Conservation (phyloP, 352 stramenopile genomes). For the Phytopythium kandeliae region DNA sequence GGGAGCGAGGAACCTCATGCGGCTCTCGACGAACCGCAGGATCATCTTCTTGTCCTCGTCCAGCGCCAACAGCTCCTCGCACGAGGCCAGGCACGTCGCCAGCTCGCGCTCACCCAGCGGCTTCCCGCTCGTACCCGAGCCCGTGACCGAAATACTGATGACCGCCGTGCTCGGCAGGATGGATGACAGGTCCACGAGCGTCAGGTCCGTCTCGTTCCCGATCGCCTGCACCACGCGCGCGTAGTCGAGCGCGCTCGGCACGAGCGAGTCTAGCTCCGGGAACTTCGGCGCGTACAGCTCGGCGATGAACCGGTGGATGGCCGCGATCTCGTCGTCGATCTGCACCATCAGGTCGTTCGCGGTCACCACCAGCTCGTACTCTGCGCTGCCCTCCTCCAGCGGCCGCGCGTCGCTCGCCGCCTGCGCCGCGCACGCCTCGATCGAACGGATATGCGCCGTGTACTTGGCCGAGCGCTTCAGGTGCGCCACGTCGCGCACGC, state of each 20-base stretch:
- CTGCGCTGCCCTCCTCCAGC: constrained; percentile 54
- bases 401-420: constrained; percentile 14
- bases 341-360: constrained; percentile 92
- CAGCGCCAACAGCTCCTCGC: constrained; percentile 86
- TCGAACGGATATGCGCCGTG: constrained; percentile 59
- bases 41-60: constrained; percentile 84
- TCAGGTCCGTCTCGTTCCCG: constrained; percentile 93
- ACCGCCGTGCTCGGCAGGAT: constrained; percentile 91
- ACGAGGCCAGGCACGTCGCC: constrained; percentile 63
- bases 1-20: constrained; percentile 91
- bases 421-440: constrained; percentile 41
- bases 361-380: constrained; percentile 85
- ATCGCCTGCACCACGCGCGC: constrained; percentile 90
- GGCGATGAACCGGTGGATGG: constrained; percentile 88
- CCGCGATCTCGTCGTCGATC: constrained; percentile 92
- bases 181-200: constrained; percentile 80
- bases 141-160: constrained; percentile 94
- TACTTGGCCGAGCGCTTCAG: constrained; percentile 76
- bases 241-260: constrained; percentile 92
- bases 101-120: constrained; percentile 69
- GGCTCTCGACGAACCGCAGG: constrained; percentile 88
- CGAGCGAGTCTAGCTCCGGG: constrained; percentile 92
- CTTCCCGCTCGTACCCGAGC: constrained; percentile 88
- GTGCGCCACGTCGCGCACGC: constrained; percentile 51
- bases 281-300: constrained; percentile 93